A percentile compares a stretch with the other conserved stretches of the same genome.
These are phyloP conservation scores for Tothia fuscella DNA, from an alignment of 2,329 filamentous ascomycete species.

Conservation along the genomic window DNA sequence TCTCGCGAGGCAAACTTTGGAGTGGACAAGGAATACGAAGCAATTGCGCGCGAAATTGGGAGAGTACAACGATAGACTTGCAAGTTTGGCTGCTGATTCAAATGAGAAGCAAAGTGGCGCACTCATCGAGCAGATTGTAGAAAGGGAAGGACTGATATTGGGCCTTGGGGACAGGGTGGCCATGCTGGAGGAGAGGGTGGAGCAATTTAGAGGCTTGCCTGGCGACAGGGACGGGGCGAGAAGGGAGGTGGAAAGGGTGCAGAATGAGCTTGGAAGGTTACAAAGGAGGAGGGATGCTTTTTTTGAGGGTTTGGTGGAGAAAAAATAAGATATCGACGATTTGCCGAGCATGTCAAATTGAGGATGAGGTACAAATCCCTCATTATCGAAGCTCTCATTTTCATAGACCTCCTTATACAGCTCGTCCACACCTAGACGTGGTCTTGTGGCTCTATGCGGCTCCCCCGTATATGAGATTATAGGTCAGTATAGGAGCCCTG, in stretches of 20 bases:
- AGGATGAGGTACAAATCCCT: too few species aligned
- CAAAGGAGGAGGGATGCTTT: slow-evolving; percentile 55
- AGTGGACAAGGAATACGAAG: slow-evolving; percentile 12
- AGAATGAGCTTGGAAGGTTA: slow-evolving; percentile 50
- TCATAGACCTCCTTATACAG: too few species aligned
- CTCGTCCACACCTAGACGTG: too few species aligned
- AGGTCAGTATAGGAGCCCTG: too few species aligned
- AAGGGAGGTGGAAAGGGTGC: slow-evolving; percentile 55
- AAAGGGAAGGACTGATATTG: slow-evolving; percentile 47
- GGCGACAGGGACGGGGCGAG: slow-evolving; percentile 58
- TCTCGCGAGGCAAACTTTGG: slow-evolving; percentile 10
- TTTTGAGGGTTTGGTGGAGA: slow-evolving; percentile 60
- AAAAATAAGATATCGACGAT: slow-evolving; percentile 4
- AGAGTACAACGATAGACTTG: slow-evolving; percentile 20
- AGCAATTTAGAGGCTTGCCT: slow-evolving; percentile 59
- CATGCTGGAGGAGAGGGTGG: slow-evolving; percentile 49
- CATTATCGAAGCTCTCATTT: too few species aligned
- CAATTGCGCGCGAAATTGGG: slow-evolving; percentile 10
- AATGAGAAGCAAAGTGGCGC: slow-evolving; percentile 15
- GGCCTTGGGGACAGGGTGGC: slow-evolving; percentile 46
- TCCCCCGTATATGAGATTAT: too few species aligned
- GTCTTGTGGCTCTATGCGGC: too few species aligned
- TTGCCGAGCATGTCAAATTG: too few species aligned
- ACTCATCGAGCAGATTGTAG: slow-evolving; percentile 46
- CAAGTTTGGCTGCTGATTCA: slow-evolving; percentile 12